Evolutionary conservation across 1,139 yeast genomes (phyloP), one percentile per base, ranked within the genome.

Genomic region (Meyerozyma elateridarum): DNA sequence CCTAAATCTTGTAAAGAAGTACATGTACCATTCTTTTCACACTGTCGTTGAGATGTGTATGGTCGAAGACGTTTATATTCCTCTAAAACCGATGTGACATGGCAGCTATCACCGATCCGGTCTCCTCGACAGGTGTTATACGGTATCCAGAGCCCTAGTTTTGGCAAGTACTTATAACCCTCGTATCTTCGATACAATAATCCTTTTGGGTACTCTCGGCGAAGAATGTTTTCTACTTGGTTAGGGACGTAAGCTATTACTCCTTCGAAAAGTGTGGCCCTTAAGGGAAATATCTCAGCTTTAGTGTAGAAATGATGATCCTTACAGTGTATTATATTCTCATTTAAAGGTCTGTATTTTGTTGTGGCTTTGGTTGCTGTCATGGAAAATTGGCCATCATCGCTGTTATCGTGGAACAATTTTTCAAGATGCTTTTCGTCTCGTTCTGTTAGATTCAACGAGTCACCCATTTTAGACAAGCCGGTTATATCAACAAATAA

Each of bases 401-500:
- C 9, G 28, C 9, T 8, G 28, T 25, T 17, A 7, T 25, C 28
- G 6, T 7, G 6, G 19, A 25, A 25, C 18, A 25, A 14, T 25
- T 12, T 12, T 16, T n/a, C 8, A 22, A 6, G 5, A 22, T 17
- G n/a, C 15, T 19, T 19, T 13, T 15, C n/a, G 4, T 9, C 8
- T 13, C 28, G 24, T 7, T 11, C 14, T 28, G 35, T 2, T 18
- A 49, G 9, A 65, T 54, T 19, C 50, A 52, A n/a, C n/a, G n/a
- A n/a, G n/a, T n/a, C n/a, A n/a, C n/a, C n/a, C n/a, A n/a, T n/a
- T n/a, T n/a, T n/a, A 1, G 73, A 55, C 25, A 74, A 41, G 0
- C 66, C 79, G 0, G 84, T 76, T 31, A 78, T 72, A 46, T 78
- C 85, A 19, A 78, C 69, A 46, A 76, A 78, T 27, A 73, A 51